Percentiles rank a stretch among this genome's conserved stretches.
Conservation (phyloP, 331 rosid species). For the Stylosanthes scabra region DNA sequence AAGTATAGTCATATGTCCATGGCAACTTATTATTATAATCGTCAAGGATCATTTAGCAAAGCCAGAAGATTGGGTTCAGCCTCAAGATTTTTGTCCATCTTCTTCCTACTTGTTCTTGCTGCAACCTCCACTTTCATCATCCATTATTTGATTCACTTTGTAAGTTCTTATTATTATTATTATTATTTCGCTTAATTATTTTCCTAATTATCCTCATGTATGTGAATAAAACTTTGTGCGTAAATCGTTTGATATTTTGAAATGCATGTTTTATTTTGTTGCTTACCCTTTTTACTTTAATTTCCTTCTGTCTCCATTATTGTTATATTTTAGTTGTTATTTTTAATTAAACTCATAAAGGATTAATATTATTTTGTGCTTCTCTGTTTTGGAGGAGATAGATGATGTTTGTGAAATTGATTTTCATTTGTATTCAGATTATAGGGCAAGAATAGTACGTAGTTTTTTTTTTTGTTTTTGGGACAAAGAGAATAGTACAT, state of each 20-base stretch:
- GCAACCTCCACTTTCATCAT: conserved; percentile 23
- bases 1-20: conserved; percentile 13
- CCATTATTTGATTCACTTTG: conserved; percentile 28
- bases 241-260: neutral
- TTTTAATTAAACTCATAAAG: neutral
- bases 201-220: neutral
- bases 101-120: conserved; percentile 23
- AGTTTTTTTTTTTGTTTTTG: no score
- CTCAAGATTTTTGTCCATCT: conserved; percentile 12
- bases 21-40: neutral
- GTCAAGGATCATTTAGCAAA: neutral
- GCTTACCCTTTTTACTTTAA: neutral
- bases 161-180: neutral
- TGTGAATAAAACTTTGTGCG: neutral
- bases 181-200: neutral
- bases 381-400: neutral
- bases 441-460: neutral
- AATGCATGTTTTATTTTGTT: neutral
- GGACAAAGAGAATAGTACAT: no score
- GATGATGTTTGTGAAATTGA: neutral
- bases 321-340: neutral
- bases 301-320: neutral
- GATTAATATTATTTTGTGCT: neutral
- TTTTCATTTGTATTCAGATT: neutral
- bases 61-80: conserved; percentile 27